phyloP scores from a whole-genome alignment of 1,284 basidiomycete species.

The Rhodofomes roseus region DNA sequence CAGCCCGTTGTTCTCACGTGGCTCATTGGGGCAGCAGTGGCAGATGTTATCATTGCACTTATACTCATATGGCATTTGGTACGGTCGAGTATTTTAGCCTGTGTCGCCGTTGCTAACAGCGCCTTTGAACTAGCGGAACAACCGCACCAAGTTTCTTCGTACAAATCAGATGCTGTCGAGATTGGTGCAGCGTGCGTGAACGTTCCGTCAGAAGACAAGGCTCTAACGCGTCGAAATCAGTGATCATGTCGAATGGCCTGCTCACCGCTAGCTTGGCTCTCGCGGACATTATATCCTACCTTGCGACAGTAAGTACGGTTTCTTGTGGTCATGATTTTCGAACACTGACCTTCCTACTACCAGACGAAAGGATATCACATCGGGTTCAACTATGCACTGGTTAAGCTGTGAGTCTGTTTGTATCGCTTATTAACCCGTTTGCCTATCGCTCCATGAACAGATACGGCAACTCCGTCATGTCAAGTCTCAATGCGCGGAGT shows the following conservation, averaged over 20 bases:
- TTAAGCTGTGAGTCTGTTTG: neutral
- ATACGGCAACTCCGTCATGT: constrained; percentile 29
- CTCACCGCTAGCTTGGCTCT: constrained; percentile 24
- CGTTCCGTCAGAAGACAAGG: neutral
- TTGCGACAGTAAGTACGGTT: constrained; percentile 11
- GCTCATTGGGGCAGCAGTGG: constrained; percentile 3
- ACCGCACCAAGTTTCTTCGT: neutral
- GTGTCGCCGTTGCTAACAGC: neutral
- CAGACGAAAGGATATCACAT: neutral
- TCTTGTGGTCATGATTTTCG: neutral
- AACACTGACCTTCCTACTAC: neutral
- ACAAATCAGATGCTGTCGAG: neutral
- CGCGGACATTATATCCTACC: constrained; percentile 22
- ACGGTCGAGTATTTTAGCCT: neutral
- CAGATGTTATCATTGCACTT: constrained; percentile 3
- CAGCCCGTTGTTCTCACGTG: constrained; percentile 7
- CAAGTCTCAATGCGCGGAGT: constrained; percentile 25
- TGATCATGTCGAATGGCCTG: constrained; percentile 26
- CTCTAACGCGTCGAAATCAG: constrained; percentile 9
- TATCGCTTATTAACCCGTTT: constrained; percentile 20
- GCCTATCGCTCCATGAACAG: constrained; percentile 24
- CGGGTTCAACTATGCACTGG: neutral
- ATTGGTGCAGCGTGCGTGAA: neutral
- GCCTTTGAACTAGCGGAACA: neutral
- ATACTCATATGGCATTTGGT: constrained; percentile 3